Base-by-base conservation (phyloP, 1,139 yeast genomes). In the Meyerozyma athensensis region DNA sequence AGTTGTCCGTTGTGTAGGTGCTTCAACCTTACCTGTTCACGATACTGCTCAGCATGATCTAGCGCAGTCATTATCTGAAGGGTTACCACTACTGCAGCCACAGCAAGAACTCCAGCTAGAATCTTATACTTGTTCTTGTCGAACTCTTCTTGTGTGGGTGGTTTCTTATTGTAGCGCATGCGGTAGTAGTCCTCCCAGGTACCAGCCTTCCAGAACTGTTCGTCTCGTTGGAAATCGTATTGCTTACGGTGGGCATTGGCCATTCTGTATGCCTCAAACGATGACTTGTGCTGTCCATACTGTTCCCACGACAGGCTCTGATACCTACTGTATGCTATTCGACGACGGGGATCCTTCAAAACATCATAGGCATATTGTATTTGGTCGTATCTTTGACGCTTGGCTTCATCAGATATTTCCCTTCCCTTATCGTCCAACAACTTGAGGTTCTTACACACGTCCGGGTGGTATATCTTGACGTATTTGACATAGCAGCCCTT, bases 391-490 rank as follows among this genome's bases (percentile, higher is more conserved):
- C 96, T 62, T 12, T 66, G 72, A 28, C 77, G 56, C 46, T 79
- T 80, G 38, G 63, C 62, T 3, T 64, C 67, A 1, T 48, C 47
- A 0, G 70, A 58, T 20, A 69, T 45, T 2, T 53, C 49, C 10
- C 56, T 52, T 2, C 65, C 57, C 14, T 58, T 54, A 35, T 53
- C 53, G 18, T 65, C 52, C 10, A 59, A 45, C 4, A 61, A 50
- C 5, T 47, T 53, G 12, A 59, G 44, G 10, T 53, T 52, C 10
- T 67, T 57, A 4, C 57, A 45, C 3, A 81, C 62, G 60, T 92
- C 98, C 0, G 98, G 97, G 52, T 92, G 97, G 53, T 92, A 90
- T 6, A 80, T 54, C 57, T 86, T 87, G 12, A 94, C 92, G 39
- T 80, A 72, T 39, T 74, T 69, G 48, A 74, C 72, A 55, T 86